Percentiles rank a stretch among this genome's conserved stretches.
Evolutionary conservation across 2,329 filamentous ascomycete species (phyloP).

Genomic region (Lasiodiplodia theobromae): DNA sequence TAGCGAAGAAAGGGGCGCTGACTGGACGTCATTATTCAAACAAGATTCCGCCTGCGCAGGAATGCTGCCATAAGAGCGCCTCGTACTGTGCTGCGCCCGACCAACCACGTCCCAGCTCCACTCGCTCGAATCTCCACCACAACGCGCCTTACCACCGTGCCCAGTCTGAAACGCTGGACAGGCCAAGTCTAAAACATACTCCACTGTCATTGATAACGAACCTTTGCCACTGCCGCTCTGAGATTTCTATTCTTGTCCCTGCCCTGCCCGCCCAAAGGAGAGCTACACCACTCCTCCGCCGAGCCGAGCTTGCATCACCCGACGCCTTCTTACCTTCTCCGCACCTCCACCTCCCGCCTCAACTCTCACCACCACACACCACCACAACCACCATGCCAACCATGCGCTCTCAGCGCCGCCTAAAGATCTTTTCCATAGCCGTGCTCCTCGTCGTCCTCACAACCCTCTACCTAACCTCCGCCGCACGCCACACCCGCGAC

Average conservation of each 20-base stretch:
- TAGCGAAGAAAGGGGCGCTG: not conserved
- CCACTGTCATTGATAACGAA: constrained; percentile 12
- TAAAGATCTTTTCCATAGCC: constrained; percentile 71
- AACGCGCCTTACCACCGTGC: not conserved
- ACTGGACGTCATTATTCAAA: not conserved
- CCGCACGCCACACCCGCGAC: constrained; percentile 59
- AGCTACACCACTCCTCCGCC: not conserved
- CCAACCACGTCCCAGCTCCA: constrained; percentile 13
- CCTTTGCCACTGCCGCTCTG: not conserved
- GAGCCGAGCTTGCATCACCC: not conserved
- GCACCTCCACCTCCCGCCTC: not conserved
- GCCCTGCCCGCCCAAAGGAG: not conserved
- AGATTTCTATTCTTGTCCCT: constrained; percentile 8
- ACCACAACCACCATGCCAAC: constrained; percentile 13
- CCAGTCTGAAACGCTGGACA: constrained; percentile 17
- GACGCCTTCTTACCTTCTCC: not conserved
- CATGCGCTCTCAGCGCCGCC: constrained; percentile 62
- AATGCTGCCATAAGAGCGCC: not conserved
- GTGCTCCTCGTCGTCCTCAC: constrained; percentile 70
- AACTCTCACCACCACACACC: not conserved
- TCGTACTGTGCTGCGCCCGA: not conserved
- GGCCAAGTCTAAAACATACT: constrained; percentile 5
- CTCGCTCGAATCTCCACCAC: not conserved
- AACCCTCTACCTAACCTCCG: constrained; percentile 76
- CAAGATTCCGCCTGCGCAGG: not conserved